phyloP scores from a whole-genome alignment of 2,329 filamentous ascomycete species.

The Hymenotorrendiella dingleyae region DNA sequence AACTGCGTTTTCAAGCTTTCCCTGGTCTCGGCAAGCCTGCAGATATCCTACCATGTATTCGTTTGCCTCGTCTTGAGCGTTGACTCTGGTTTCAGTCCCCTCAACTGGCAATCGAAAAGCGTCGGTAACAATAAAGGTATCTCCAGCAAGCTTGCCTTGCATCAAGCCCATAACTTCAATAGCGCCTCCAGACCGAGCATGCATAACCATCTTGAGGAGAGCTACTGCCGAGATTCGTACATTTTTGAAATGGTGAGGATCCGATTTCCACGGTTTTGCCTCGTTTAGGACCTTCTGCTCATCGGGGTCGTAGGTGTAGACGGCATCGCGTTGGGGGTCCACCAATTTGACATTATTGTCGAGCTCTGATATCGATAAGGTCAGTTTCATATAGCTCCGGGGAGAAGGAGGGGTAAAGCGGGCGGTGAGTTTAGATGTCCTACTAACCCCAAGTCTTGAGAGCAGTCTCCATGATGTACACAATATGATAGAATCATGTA shows the following conservation, averaged over 20 bases:
- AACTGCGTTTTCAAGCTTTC: conserved; percentile 80
- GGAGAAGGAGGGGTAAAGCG: conserved; percentile 10
- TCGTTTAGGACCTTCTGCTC: conserved; percentile 61
- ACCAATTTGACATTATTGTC: conserved; percentile 81
- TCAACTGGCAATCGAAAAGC: conserved; percentile 92
- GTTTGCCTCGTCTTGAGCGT: conserved; percentile 91
- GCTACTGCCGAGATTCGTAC: conserved; percentile 92
- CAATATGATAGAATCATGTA: too few relatives aligned
- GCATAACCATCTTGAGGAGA: conserved; percentile 98
- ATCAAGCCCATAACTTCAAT: conserved; percentile 98
- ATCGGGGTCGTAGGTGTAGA: conserved; percentile 74
- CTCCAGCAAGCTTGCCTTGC: conserved; percentile 85
- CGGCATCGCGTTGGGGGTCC: conserved; percentile 80
- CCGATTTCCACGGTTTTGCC: conserved; percentile 66
- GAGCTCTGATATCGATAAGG: conserved; percentile 56
- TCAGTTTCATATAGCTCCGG: conserved; percentile 17
- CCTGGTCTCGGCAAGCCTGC: conserved; percentile 68
- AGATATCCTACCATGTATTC: conserved; percentile 94
- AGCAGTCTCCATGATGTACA: conserved; percentile 45
- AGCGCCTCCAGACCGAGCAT: conserved; percentile 86
- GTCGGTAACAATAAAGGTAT: conserved; percentile 87
- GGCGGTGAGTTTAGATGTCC: conserved; percentile 26
- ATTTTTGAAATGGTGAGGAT: conserved; percentile 85
- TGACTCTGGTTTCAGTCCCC: conserved; percentile 96
- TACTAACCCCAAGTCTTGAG: conserved; percentile 61